Evolutionary conservation across 2,329 filamentous ascomycete genomes (phyloP), one percentile per base, ranked within the genome.

Genomic region (Aotearoamyces nothofagi): DNA sequence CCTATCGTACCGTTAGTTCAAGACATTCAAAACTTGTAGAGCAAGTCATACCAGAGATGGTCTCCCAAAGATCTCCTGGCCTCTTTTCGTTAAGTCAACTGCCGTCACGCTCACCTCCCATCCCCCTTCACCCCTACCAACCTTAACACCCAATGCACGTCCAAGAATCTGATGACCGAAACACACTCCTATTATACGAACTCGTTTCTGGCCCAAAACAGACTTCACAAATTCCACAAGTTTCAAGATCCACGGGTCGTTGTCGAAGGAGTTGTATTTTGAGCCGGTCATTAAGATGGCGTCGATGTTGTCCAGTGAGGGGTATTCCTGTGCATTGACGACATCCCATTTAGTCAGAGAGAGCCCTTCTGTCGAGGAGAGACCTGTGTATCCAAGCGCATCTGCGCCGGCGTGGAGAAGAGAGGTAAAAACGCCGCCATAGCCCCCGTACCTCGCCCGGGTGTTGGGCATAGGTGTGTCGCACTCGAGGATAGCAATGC

Each of bases 101-200:
- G 73, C 64, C 14, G 68, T 68, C 3, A 90, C 82, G 27, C 77
- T 72, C n/a, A 80, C 57, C 55, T 92, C 84, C 84, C 83, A 92
- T 2, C 81, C 82, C 12, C 57, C 51, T 14, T 71, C 62, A 47
- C 69, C 80, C 30, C 71, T 57, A 19, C 62, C 73, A 3, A 92
- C 78, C 41, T 68, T 65, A 12, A 57, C 65, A 3, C 72, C 79
- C 40, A 86, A 48, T 1, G 81, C 79, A 29, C 82, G 63, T 1
- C 68, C 81, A 24, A 90, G 57, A 43, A 92, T 84, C 57, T 92
- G 82, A 50, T 92, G 83, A 4, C 83, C 83, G 50, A 87, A 92
- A 53, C 83, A 92, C 10, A 90, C 65, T 8, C 82, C 83, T 10
- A 92, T 61, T n/a, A 86, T 54, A 19, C 71, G 66, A 5, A 90